These are phyloP conservation scores for Eremothecium gossypii DNA, from an alignment of 1,139 yeast genomes.

Conservation along the genomic window DNA sequence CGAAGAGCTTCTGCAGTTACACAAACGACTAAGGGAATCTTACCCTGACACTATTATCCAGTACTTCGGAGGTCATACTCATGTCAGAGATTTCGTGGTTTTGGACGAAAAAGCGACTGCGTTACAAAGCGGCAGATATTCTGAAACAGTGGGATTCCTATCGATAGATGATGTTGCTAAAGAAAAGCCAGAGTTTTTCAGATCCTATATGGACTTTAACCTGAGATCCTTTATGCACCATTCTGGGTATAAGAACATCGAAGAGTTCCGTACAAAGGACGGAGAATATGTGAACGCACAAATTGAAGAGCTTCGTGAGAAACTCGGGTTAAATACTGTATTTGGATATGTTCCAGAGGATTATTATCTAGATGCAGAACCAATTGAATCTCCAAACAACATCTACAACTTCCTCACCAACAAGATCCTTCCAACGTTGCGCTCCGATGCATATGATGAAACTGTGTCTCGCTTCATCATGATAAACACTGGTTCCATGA, in stretches of 20 bases:
- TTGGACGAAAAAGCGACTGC: slow-evolving; percentile 64
- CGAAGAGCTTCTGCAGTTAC: slow-evolving; percentile 39
- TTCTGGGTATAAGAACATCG: slow-evolving; percentile 25
- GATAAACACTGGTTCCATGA: slow-evolving; percentile 79
- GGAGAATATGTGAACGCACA: slow-evolving; percentile 44
- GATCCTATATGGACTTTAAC: slow-evolving; percentile 79
- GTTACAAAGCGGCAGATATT: slow-evolving; percentile 81
- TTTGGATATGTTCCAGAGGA: slow-evolving; percentile 59
- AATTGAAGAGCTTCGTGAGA: slow-evolving; percentile 39
- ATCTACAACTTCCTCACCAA: slow-evolving; percentile 52
- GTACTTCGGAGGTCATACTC: slow-evolving; percentile 92
- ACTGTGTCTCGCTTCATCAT: slow-evolving; percentile 47
- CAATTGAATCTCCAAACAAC: slow-evolving; percentile 50
- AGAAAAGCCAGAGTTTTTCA: slow-evolving; percentile 31
- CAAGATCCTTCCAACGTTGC: slow-evolving; percentile 52
- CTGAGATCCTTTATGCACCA: slow-evolving; percentile 60
- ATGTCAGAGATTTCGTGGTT: slow-evolving; percentile 71
- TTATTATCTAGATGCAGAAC: slow-evolving; percentile 63
- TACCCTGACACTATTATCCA: slow-evolving; percentile 64
- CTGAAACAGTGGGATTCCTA: slow-evolving; percentile 87
- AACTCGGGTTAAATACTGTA: slow-evolving; percentile 45
- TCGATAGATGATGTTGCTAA: slow-evolving; percentile 39
- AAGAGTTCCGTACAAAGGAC: slow-evolving; percentile 12
- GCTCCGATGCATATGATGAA: slow-evolving; percentile 14
- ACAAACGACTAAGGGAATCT: slow-evolving; percentile 42